Evolutionary conservation across 306 rosid species (phyloP), one percentile per base, ranked within the genome.

Genomic region (Crataegus laevigata): DNA sequence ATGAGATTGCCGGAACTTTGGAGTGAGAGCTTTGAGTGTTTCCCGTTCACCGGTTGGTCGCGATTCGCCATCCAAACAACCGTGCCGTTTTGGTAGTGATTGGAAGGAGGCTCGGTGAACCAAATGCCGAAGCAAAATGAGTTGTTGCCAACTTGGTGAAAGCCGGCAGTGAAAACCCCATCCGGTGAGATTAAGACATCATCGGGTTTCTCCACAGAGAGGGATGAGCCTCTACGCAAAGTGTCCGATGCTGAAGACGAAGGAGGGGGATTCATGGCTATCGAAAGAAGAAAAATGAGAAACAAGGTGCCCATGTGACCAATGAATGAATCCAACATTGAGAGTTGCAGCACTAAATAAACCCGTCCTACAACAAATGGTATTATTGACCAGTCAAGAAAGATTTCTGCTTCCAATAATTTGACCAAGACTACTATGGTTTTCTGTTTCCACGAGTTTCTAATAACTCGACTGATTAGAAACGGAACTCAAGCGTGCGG

Each of bases 21-120:
- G 14, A 87, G 85, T 18, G 71, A 64, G 43, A 90, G 80, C 54
- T 69, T 84, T 0, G 96, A 90, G 61, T 55, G 52, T 57, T 68
- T 82, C 21, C 89, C 89, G 65, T 84, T 86, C 34, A 88, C 90
- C 0, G 87, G 85, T 0, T 72, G 47, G 78, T 84, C 85, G 6
- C 92, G 90, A 65, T 88, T 88, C 1, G 90, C 92, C 84, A 71
- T 86, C 89, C 92, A 90, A 8, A 88, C 88, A 1, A 82, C 3
- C 5, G 90, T 83, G n/a, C 77, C 71, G 71, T 54, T 54, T 36
- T 17, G 19, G 66, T 11, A 26, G 66, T 60, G 66, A 1, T 2
- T 47, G 54, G 11, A 6, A 6, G 15, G 7, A 60, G 18, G 61
- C 18, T 66, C 77, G 2, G 69, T 78, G 70, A 77, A 90, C 90